Evolutionary conservation across 495 filamentous ascomycete genomes (phyloP).

Genomic region (Symbiotaphrina buchneri): DNA sequence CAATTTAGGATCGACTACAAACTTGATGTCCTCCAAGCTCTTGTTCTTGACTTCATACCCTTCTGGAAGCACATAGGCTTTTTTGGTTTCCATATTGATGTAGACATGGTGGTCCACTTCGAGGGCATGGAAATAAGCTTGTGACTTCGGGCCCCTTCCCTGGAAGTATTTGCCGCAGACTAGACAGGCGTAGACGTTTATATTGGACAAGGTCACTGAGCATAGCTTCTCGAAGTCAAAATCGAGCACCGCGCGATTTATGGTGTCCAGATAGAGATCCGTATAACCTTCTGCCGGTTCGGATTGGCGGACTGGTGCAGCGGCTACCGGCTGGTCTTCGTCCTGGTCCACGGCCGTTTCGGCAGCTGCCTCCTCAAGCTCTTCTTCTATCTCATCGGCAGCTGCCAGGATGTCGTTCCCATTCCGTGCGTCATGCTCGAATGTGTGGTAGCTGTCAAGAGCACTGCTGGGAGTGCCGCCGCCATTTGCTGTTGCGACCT

Average conservation of each 20-base stretch:
- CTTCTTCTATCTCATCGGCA: constrained; percentile 18
- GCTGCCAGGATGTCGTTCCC: constrained; percentile 16
- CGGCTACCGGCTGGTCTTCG: constrained; percentile 19
- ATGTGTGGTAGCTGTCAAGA: constrained; percentile 1
- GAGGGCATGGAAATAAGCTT: constrained; percentile 94
- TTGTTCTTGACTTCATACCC: constrained; percentile 94
- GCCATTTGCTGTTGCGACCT: constrained; percentile 17
- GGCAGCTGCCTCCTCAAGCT: constrained; percentile 15
- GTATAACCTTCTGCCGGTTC: constrained; percentile 75
- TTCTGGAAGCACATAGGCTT: constrained; percentile 88
- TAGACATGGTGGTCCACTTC: constrained; percentile 91
- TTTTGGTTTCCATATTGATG: constrained; percentile 90
- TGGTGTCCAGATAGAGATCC: constrained; percentile 94
- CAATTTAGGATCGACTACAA: constrained; percentile 84
- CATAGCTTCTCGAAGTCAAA: constrained; percentile 98
- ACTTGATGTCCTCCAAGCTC: constrained; percentile 95
- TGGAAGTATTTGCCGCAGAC: constrained; percentile 97
- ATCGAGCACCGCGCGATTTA: constrained; percentile 68
- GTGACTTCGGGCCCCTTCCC: constrained; percentile 76
- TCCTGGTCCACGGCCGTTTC: constrained; percentile 21
- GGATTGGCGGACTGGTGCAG: constrained; percentile 27
- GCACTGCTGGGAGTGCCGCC: constrained; percentile 10
- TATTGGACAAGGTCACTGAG: constrained; percentile 85
- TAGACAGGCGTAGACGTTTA: constrained; percentile 96
- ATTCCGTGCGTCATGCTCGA: constrained; percentile 15